These are phyloP conservation scores for Nicotiana rustica DNA, from an alignment of 305 asterid genomes.

Conservation along the genomic window DNA sequence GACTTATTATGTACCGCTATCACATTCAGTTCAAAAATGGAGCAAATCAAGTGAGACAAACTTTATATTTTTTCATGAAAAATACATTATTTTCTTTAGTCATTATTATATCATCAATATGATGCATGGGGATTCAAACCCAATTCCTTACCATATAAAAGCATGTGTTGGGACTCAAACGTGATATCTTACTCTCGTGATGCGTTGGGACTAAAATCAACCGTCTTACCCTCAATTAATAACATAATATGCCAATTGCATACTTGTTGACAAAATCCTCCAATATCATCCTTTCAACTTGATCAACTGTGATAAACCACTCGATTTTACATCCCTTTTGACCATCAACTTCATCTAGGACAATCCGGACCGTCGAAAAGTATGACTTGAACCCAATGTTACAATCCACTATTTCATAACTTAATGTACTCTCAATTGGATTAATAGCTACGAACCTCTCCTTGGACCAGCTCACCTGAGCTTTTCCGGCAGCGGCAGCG, in stretches of 20 bases:
- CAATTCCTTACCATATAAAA: too few relatives aligned
- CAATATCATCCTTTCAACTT: slow-evolving; percentile 60
- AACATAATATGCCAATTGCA: background rate
- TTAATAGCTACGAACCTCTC: slow-evolving; percentile 59
- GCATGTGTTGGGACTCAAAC: too few relatives aligned
- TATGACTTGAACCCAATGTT: slow-evolving; percentile 73
- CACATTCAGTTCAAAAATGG: too few relatives aligned
- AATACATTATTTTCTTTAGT: too few relatives aligned
- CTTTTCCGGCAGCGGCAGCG: background rate
- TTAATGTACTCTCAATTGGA: slow-evolving; percentile 45
- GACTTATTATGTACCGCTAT: too few relatives aligned
- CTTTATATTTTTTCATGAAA: too few relatives aligned
- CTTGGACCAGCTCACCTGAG: slow-evolving; percentile 56
- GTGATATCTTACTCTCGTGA: too few relatives aligned
- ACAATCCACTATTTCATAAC: slow-evolving; percentile 67
- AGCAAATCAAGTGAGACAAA: too few relatives aligned
- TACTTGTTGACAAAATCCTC: slow-evolving; percentile 63
- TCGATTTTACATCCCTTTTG: slow-evolving; percentile 49
- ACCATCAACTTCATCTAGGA: slow-evolving; percentile 35
- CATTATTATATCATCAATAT: too few relatives aligned
- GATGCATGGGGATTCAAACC: too few relatives aligned
- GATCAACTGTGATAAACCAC: slow-evolving; percentile 74
- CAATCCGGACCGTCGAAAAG: slow-evolving; percentile 55
- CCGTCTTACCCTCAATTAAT: too few relatives aligned
- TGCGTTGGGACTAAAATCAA: too few relatives aligned